Evolutionary conservation across 1,284 basidiomycete species (phyloP).

Genomic region (Sutorius eximius): DNA sequence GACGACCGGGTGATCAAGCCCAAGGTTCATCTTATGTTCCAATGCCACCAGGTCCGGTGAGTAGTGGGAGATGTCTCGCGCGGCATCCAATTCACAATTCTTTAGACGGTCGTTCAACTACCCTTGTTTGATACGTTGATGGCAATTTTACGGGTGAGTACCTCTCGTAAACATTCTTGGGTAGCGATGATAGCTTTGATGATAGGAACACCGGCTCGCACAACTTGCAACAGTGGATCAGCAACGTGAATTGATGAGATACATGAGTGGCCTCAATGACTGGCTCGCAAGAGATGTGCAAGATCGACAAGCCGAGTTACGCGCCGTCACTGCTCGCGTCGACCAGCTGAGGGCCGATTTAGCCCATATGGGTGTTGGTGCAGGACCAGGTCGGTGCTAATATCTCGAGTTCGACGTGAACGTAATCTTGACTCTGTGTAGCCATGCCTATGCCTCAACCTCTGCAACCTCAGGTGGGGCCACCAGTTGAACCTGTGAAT

Average conservation of each 20-base stretch:
- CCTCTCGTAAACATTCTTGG: neutral
- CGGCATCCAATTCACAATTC: conserved; percentile 3
- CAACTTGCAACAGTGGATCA: conserved; percentile 73
- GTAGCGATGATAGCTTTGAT: conserved; percentile 5
- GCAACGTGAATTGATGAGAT: conserved; percentile 73
- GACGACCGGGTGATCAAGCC: conserved; percentile 15
- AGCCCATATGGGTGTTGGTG: conserved; percentile 31
- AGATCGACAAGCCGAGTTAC: conserved; percentile 70
- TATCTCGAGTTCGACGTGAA: neutral
- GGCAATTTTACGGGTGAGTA: conserved; percentile 59
- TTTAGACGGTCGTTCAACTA: conserved; percentile 56
- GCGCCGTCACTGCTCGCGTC: conserved; percentile 61
- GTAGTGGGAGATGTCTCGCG: conserved; percentile 11
- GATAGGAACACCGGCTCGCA: conserved; percentile 71
- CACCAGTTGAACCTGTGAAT: neutral
- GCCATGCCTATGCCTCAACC: conserved; percentile 30
- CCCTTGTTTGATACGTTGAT: conserved; percentile 60
- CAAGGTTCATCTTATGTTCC: conserved; percentile 34
- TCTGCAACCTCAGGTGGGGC: conserved; percentile 12
- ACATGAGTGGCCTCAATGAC: conserved; percentile 67
- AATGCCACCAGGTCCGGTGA: conserved; percentile 33
- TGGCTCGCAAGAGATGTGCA: conserved; percentile 74
- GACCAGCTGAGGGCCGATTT: conserved; percentile 59
- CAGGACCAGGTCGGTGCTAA: conserved; percentile 19
- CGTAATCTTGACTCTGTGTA: conserved; percentile 2